A percentile compares a stretch with the other conserved stretches of the same genome.
Conservation (phyloP, 2,329 filamentous ascomycete genomes). For the Aspergillus hortae region DNA sequence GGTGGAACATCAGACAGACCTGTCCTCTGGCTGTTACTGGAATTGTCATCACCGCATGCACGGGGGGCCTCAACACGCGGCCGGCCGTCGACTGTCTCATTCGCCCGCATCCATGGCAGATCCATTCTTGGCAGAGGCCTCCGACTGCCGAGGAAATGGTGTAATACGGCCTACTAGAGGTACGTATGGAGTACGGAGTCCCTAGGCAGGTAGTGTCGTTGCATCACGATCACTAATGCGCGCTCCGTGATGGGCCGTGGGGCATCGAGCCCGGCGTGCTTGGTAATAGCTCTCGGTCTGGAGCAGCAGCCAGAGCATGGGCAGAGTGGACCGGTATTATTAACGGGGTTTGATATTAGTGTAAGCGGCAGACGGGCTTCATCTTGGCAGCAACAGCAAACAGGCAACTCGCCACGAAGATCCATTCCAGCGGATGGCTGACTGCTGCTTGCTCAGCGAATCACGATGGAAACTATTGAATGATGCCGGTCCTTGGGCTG, state of each 20-base stretch:
- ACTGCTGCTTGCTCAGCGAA: background rate
- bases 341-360: background rate
- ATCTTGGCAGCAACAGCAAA: background rate
- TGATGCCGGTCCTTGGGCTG: too few species aligned
- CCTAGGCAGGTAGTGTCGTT: background rate
- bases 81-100: conserved; percentile 1
- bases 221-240: background rate
- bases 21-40: background rate
- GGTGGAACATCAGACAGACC: background rate
- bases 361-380: background rate
- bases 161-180: background rate
- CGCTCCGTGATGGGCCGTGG: background rate
- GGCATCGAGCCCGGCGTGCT: background rate
- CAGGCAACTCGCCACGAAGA: background rate
- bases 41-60: background rate
- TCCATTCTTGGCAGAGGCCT: conserved; percentile 9
- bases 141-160: background rate
- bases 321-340: background rate
- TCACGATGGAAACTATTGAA: background rate
- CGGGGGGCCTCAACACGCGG: background rate
- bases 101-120: conserved; percentile 5
- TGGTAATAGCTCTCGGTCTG: background rate
- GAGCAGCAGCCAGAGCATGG: background rate
- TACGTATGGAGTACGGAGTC: too few species aligned
- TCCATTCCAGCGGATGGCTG: background rate